These are phyloP conservation scores for Suhomyces tanzawaensis DNA, from an alignment of 805 yeast species.

Conservation along the genomic window DNA sequence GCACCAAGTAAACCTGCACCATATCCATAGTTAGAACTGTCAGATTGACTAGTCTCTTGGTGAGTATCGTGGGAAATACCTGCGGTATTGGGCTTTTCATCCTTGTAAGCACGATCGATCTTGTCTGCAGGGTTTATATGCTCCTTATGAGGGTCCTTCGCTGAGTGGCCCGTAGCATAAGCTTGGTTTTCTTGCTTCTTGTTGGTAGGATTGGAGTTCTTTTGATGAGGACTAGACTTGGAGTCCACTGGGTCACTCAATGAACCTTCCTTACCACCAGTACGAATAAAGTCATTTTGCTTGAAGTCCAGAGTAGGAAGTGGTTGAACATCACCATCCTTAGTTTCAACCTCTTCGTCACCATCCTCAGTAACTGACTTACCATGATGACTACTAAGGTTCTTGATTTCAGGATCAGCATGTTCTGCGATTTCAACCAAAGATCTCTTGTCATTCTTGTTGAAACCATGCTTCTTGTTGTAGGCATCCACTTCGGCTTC, in stretches of 20 bases:
- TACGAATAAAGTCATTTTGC: conserved; percentile 12
- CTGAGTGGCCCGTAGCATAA: conserved; percentile 2
- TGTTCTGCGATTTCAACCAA: conserved; percentile 30
- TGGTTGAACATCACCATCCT: conserved; percentile 11
- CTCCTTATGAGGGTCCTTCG: neutral
- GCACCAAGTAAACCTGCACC: conserved; percentile 11
- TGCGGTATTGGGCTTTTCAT: neutral
- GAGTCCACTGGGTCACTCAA: conserved; percentile 3
- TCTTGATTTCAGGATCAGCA: conserved; percentile 14
- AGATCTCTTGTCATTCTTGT: conserved; percentile 19
- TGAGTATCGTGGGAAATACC: neutral
- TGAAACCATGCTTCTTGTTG: conserved; percentile 28
- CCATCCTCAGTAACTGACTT: conserved; percentile 7
- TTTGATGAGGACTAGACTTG: neutral
- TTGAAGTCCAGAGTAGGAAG: conserved; percentile 10
- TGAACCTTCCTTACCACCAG: conserved; percentile 17
- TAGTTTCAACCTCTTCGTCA: conserved; percentile 3
- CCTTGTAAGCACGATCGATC: neutral
- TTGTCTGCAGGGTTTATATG: conserved; percentile 1
- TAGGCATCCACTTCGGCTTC: conserved; percentile 24
- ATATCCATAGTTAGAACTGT: neutral
- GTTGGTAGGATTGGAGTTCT: neutral
- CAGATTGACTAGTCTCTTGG: conserved; percentile 1
- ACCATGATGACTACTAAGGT: conserved; percentile 15
- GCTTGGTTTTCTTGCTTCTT: conserved; percentile 3